Base-by-base conservation (phyloP, 1,284 basidiomycete genomes). In the Ustilago sp. region DNA sequence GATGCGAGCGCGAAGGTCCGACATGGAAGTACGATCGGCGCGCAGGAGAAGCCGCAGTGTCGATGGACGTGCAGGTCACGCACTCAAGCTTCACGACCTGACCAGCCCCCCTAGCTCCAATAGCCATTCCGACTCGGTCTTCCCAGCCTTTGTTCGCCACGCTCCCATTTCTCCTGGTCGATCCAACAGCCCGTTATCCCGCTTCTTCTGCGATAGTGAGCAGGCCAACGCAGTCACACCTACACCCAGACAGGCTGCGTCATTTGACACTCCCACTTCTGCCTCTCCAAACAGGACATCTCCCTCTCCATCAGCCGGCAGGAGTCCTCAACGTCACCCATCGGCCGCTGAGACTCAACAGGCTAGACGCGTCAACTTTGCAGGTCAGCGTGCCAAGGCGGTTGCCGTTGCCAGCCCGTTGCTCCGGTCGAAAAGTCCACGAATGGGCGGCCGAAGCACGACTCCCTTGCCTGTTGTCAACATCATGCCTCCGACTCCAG, bases 401-500 rank as follows among this genome's bases (percentile, higher is more conserved):
- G 74, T 77, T 1, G 68, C 68, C 4, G 72, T 81, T 13, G 68
- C 71, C 12, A 81, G 80, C 48, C 80, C 80, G 0, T 55, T 79
- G 5, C 59, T 81, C 57, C 61, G 74, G 35, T 58, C 59, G 5
- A 66, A 59, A 15, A 81, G 77, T 47, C 74, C 80, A 13, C 66
- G 60, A 8, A 36, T 69, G 58, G 56, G 45, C 7, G 68, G 63
- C 45, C 53, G 55, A 28, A 63, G 64, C n/a, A 51, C 54, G 38
- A 63, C 56, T 4, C 68, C 71, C 34, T 67, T 72, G 51, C 71
- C 78, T 12, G 71, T 83, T 2, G 81, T 83, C 58, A 81, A 79
- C 55, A 76, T 83, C 52, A 83, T 83, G 81, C 81, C 81, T 23
- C 81, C 81, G 1, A 83, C 80, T 11, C 81, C 81, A 1, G 81